Percentiles rank a stretch among this genome's conserved stretches.
phyloP scores from a whole-genome alignment of 768 basidiomycete genomes.

The Termitomyces sp. region DNA sequence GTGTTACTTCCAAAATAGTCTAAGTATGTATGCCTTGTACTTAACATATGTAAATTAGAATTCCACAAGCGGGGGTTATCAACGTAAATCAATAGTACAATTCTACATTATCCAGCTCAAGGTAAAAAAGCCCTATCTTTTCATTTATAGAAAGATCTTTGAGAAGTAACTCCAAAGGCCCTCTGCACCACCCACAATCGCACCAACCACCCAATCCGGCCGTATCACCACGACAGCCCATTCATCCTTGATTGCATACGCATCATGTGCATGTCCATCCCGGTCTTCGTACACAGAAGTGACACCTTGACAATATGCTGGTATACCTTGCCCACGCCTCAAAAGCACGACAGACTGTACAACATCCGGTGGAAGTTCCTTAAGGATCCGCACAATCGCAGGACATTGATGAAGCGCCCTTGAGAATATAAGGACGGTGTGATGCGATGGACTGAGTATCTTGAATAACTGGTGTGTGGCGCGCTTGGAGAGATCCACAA shows the following conservation, averaged over 20 bases:
- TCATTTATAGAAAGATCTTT: constrained; percentile 20
- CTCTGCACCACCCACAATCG: constrained; percentile 27
- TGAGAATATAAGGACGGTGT: constrained; percentile 40
- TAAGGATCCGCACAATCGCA: constrained; percentile 11
- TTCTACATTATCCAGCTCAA: background rate
- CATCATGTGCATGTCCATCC: constrained; percentile 34
- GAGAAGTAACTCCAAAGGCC: constrained; percentile 32
- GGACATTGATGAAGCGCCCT: constrained; percentile 16
- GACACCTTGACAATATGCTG: constrained; percentile 29
- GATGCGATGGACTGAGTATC: constrained; percentile 28
- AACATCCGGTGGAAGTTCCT: constrained; percentile 19
- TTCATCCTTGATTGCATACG: constrained; percentile 31
- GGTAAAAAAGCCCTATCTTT: background rate
- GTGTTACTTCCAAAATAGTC: too few species aligned
- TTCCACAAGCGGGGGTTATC: background rate
- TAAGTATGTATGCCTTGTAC: too few species aligned
- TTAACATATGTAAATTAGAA: background rate
- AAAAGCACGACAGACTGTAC: constrained; percentile 26
- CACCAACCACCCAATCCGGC: constrained; percentile 46
- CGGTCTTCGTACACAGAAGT: constrained; percentile 19
- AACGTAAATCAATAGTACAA: background rate
- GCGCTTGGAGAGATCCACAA: constrained; percentile 19
- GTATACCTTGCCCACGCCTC: constrained; percentile 13
- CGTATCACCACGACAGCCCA: constrained; percentile 34
- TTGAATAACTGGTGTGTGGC: constrained; percentile 26